Evolutionary conservation across 768 basidiomycete genomes (phyloP), one percentile per base, ranked within the genome.

Genomic region (Lactarius evosmus): DNA sequence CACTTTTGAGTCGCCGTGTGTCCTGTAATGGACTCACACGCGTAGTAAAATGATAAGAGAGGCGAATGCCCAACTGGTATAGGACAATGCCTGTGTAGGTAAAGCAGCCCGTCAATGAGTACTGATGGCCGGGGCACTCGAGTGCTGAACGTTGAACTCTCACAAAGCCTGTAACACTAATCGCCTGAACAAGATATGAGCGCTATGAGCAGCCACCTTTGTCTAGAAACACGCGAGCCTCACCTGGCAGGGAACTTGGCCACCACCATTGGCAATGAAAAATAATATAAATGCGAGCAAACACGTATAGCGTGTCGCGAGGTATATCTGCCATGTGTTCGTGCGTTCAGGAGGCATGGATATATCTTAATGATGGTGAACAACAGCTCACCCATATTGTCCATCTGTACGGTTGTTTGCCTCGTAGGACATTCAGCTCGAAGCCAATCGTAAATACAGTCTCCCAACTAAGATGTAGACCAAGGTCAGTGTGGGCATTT

Each of bases 361-460:
- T 7, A 12, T 14, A 17, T 38, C 16, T 16, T 17, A 17, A n/a
- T n/a, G n/a, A 14, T 25, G 12, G 6, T 12, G 46, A 22, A 49
- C 25, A 25, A 49, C 4, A 4, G 3, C 46, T 49, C 25, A 49
- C 46, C 46, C 46, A 49, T 53, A 53, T 53, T 12, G 52, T 53
- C 52, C 52, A 53, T 32, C 52, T 53, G 30, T 33, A 56, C 2
- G 63, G 63, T 7, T 59, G 58, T 34, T 56, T 65, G 2, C 63
- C 54, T 60, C 59, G 27, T 11, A 53, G 14, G 3, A 53, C 52
- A 12, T 53, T 14, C 30, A 53, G n/a, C 29, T 53, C 52, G 52
- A 53, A 53, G 17, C 52, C 30, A 22, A 30, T 30, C 5, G 52
- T 32, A 12, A 53, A 32, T 8, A 53, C 32, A 1, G 46, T 49